Base-by-base conservation (phyloP, 1,284 basidiomycete genomes). In the Cryptococcus sp. region DNA sequence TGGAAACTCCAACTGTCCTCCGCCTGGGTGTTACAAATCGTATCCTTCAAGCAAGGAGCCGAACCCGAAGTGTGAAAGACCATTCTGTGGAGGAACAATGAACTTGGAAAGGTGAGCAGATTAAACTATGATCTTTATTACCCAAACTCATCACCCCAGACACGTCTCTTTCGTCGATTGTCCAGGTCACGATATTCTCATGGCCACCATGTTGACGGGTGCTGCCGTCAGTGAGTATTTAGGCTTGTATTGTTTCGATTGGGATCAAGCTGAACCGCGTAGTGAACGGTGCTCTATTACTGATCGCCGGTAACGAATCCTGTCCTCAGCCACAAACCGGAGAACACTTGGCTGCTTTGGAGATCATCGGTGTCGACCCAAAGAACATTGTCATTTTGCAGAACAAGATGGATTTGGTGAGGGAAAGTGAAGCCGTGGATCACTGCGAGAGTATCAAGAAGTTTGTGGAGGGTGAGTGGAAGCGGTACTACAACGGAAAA, bases 181-280 rank as follows among this genome's bases (percentile, higher is more conserved):
- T 73, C 90, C 90, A 1, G 91, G 90, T 63, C 90, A 94, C 83
- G 90, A 94, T 72, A 83, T 83, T 78, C 77, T 98, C 76, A 98
- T 98, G 95, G 95, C 95, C 57, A 98, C 95, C 66, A 98, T 98
- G 96, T 83, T 98, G 69, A 98, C 98, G 83, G 95, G 95, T 78
- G 95, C 95, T 43, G 96, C 96, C 31, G 95, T 98, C 82, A 94
- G 71, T 72, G 58, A 63, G 71, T 72, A 37, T 10, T n/a, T n/a
- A 23, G 11, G 7, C 14, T 3, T 52, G 23, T 5, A 35, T 15
- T 30, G 3, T 41, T 7, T 7, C n/a, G 30, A 43, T 15, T 38
- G 31, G 30, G 35, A 41, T 23, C 30, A 8, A 23, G 31, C 52
- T 60, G 45, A 61, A 54, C 11, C 30, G 23, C 37, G 8, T 46